Evolutionary conservation across 352 stramenopile genomes (phyloP), one percentile per base, ranked within the genome.

Genomic region (Pythium sukuiense): DNA sequence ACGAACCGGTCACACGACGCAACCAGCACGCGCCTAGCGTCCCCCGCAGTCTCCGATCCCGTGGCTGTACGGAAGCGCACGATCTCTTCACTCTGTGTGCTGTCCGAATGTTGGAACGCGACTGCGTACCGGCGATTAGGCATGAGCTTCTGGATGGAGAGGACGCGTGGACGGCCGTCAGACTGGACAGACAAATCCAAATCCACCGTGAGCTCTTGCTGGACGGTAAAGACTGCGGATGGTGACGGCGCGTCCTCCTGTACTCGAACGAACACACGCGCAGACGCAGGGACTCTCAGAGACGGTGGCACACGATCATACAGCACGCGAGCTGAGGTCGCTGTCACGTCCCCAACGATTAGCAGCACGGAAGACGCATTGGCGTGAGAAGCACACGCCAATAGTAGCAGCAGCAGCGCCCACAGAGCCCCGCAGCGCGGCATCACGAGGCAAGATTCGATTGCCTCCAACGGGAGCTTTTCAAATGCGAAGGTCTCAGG

Each of bases 1-100:
- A 87, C 74, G 43, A 73, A 90, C 27, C 82, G 79, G 52, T 90
- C 82, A 37, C 82, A 90, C 0, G 80, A 89, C 7, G 81, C 69
- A 2, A 82, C 66, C 37, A 89, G 59, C 32, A 89, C 66, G 27
- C 71, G 65, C 14, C 53, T 24, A 18, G 35, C 16, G 60, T 32
- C 24, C 26, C 35, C 50, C 52, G 29, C 24, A 61, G 49, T 61
- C 73, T 54, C 18, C 27, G 52, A 29, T 3, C 29, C 24, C 6
- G 26, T n/a, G 14, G 61, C 12, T 33, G 70, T 76, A 24, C 79
- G 77, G 63, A 89, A 88, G 45, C 60, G 76, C 39, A 79, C 70
- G 18, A 67, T 55, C 43, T 72, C 61, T 16, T 80, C 50, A 37
- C 60, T 27, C 9, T 30, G 12, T 58, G 20, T 41, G 18, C 3